Base-by-base conservation (phyloP, 768 basidiomycete genomes). In the Dendrothele bispora region DNA sequence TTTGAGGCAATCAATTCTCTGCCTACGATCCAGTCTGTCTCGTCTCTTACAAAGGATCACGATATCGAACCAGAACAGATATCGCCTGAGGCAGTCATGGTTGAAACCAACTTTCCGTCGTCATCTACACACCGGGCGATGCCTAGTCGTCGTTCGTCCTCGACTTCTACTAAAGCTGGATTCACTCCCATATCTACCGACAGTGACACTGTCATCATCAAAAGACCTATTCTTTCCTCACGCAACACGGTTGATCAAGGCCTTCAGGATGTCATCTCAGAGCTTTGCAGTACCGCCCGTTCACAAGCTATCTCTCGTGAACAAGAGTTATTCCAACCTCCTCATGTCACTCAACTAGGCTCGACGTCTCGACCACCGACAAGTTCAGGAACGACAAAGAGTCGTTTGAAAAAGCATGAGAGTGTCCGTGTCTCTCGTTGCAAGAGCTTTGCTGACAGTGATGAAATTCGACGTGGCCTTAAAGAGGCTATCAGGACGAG, bases 251-350 rank as follows among this genome's bases (percentile, higher is more conserved):
- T 91, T 42, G 93, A 95, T 57, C 79, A 85, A 36, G 83, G 83
- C 10, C 69, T 98, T 15, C 75, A 79, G 38, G 94, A 95, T 58
- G 82, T 97, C 48, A 82, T 87, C 55, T 93, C 91, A 10, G 82
- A 86, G 50, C 72, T 74, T 20, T 87, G 88, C 53, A 65, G 85
- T 22, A 74, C 79, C 2, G 87, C 85, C 14, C 79, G 94, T 35
- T 78, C 76, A 39, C 76, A 85, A 44, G 84, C 85, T 7, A 77
- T 72, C 45, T 72, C 74, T 32, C 80, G 77, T 48, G 84, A 84
- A 45, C 79, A 82, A 57, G 79, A 81, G 49, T 68, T 88, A 43
- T 85, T 86, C 63, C 77, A 79, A 56, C 70, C 72, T 17, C 74
- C 77, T 30, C 75, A 67, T 55, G 65, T 69, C 48, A 63, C 69